Evolutionary conservation across 106 monocot genomes (phyloP).

Genomic region (Platanthera zijinensis): DNA sequence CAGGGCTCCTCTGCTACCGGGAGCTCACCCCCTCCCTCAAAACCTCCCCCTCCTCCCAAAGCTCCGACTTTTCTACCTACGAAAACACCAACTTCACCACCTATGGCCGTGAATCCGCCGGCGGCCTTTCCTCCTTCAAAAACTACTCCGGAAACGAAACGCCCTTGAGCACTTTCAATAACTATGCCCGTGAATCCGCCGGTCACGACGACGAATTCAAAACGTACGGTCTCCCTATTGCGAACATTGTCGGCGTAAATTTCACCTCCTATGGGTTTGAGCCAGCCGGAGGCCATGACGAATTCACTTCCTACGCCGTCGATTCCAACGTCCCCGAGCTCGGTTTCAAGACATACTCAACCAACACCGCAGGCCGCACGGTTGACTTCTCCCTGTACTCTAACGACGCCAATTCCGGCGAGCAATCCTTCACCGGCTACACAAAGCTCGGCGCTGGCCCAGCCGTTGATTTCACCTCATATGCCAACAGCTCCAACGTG

Average conservation of each 20-base stretch:
- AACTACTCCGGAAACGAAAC: slow-evolving; percentile 41
- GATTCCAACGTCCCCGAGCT: slow-evolving; percentile 44
- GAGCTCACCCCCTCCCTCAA: neutral
- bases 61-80: slow-evolving; percentile 40
- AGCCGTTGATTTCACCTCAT: slow-evolving; percentile 30
- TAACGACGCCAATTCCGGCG: slow-evolving; percentile 61
- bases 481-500: slow-evolving; percentile 62
- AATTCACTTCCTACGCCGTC: slow-evolving; percentile 37
- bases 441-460: slow-evolving; percentile 39
- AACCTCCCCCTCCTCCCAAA: neutral
- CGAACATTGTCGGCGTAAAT: slow-evolving; percentile 56
- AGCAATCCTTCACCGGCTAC: slow-evolving; percentile 68
- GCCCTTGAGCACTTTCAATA: slow-evolving; percentile 36
- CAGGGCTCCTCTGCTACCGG: slow-evolving; percentile 1
- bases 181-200: slow-evolving; percentile 52
- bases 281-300: slow-evolving; percentile 35
- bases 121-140: slow-evolving; percentile 43
- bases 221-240: slow-evolving; percentile 22
- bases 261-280: slow-evolving; percentile 62
- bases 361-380: slow-evolving; percentile 28
- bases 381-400: slow-evolving; percentile 50
- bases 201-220: slow-evolving; percentile 40
- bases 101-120: slow-evolving; percentile 42
- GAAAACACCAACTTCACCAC: slow-evolving; percentile 55
- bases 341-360: slow-evolving; percentile 67